Evolutionary conservation across 441 rosid genomes (phyloP).

Genomic region (Viola pubescens): DNA sequence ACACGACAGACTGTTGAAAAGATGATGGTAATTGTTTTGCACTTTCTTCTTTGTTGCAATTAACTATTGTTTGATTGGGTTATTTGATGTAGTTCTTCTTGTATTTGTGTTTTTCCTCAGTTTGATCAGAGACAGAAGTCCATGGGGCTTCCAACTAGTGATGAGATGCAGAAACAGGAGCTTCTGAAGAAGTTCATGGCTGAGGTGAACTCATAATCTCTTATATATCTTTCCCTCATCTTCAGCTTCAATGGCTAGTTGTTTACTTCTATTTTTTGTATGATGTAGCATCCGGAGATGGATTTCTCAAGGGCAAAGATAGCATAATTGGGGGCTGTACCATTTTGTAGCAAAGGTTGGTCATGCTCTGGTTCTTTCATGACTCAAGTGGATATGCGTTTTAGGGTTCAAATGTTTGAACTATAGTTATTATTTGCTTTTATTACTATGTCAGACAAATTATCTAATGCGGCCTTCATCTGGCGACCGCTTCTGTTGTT

Average conservation of each 20-base stretch:
- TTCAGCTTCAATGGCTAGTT: constrained; percentile 2
- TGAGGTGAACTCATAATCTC: constrained; percentile 37
- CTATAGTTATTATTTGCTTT: too few species aligned
- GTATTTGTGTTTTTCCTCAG: constrained; percentile 25
- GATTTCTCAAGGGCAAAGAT: constrained; percentile 75
- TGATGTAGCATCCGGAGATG: constrained; percentile 85
- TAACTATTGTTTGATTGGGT: neutral
- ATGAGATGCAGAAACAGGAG: constrained; percentile 91
- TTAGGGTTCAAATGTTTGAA: too few species aligned
- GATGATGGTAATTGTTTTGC: constrained; percentile 64
- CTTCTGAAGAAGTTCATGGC: constrained; percentile 89
- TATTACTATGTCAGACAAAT: too few species aligned
- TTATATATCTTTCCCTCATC: neutral
- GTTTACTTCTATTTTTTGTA: neutral
- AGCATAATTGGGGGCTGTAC: constrained; percentile 1
- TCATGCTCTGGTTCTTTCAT: too few species aligned
- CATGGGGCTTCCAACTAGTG: constrained; percentile 95
- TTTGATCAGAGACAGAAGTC: constrained; percentile 94
- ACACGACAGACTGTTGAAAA: constrained; percentile 85
- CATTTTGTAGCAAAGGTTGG: neutral
- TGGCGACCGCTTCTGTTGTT: too few species aligned
- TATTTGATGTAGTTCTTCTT: neutral
- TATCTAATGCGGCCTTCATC: too few species aligned
- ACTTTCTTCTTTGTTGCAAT: neutral
- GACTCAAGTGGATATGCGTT: too few species aligned